Evolutionary conservation across 805 yeast genomes (phyloP).

Genomic region (Starmerella vaccinii): DNA sequence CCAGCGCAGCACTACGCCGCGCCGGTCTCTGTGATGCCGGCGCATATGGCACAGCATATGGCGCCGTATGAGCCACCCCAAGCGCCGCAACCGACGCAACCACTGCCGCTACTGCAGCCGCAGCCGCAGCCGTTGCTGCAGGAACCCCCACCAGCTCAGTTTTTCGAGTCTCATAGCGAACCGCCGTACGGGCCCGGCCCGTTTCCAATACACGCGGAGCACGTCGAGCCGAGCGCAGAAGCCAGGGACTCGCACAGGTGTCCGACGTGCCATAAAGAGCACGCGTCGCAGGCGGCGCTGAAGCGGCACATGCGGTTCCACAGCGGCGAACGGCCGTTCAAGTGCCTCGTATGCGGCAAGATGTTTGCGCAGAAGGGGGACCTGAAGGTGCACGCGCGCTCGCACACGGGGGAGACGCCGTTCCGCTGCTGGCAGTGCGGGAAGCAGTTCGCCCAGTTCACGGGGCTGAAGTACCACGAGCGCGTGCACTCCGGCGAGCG

Average conservation of each 20-base stretch:
- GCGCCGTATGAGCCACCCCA: too few relatives aligned
- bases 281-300: conserved; percentile 1
- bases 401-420: conserved; percentile 72
- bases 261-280: neutral
- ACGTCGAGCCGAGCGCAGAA: neutral
- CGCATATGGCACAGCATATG: too few relatives aligned
- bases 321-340: neutral
- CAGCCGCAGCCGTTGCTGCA: neutral
- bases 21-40: too few relatives aligned
- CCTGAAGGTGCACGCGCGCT: conserved; percentile 43
- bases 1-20: too few relatives aligned
- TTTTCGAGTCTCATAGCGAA: neutral
- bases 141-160: neutral
- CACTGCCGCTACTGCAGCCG: neutral
- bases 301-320: neutral
- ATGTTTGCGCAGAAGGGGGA: neutral
- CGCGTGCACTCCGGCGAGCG: conserved; percentile 85
- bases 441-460: conserved; percentile 56
- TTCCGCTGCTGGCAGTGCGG: conserved; percentile 57
- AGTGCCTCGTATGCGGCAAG: neutral
- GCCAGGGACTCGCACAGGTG: neutral
- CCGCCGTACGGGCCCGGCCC: neutral
- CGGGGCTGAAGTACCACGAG: conserved; percentile 68
- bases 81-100: neutral
- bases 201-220: neutral